These are phyloP conservation scores for Byssoonygena ceratinophila DNA, from an alignment of 2,329 filamentous ascomycete genomes.

Conservation along the genomic window DNA sequence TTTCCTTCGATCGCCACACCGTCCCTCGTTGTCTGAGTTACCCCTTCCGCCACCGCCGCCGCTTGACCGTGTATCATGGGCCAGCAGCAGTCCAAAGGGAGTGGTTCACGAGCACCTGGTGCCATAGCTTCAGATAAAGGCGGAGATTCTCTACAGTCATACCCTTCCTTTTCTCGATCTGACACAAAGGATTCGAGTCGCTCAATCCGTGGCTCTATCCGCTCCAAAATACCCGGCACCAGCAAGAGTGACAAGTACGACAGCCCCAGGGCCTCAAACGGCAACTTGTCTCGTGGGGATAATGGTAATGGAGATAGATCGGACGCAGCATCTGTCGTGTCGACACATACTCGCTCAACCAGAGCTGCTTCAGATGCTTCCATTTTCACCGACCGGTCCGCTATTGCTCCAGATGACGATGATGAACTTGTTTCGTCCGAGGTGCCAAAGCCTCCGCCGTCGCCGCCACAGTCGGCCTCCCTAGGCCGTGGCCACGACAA, in stretches of 20 bases:
- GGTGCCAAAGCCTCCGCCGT: constrained; percentile 61
- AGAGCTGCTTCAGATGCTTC: constrained; percentile 29
- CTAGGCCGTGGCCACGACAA: constrained; percentile 64
- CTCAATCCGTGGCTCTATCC: constrained; percentile 68
- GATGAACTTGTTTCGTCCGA: constrained; percentile 39
- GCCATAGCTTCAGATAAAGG: constrained; percentile 18
- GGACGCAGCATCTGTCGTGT: constrained; percentile 66
- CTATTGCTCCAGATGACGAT: constrained; percentile 20
- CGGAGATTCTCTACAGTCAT: constrained; percentile 60
- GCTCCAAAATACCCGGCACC: constrained; percentile 67
- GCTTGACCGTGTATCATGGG: constrained; percentile 32
- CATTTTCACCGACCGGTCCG: constrained; percentile 31
- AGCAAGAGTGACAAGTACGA: constrained; percentile 51
- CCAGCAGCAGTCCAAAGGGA: constrained; percentile 43
- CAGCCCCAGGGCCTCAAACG: constrained; percentile 66
- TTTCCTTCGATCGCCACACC: background rate
- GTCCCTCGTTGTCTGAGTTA: background rate
- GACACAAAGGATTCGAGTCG: constrained; percentile 88
- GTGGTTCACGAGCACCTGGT: constrained; percentile 25
- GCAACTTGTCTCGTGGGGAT: constrained; percentile 53
- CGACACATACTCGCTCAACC: constrained; percentile 45
- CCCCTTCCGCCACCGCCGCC: background rate
- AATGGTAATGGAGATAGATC: constrained; percentile 49
- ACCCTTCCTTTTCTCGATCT: constrained; percentile 82
- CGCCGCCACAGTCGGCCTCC: constrained; percentile 68